Base-by-base conservation (phyloP, 495 filamentous ascomycete genomes). In the Glarea lozoyensis region DNA sequence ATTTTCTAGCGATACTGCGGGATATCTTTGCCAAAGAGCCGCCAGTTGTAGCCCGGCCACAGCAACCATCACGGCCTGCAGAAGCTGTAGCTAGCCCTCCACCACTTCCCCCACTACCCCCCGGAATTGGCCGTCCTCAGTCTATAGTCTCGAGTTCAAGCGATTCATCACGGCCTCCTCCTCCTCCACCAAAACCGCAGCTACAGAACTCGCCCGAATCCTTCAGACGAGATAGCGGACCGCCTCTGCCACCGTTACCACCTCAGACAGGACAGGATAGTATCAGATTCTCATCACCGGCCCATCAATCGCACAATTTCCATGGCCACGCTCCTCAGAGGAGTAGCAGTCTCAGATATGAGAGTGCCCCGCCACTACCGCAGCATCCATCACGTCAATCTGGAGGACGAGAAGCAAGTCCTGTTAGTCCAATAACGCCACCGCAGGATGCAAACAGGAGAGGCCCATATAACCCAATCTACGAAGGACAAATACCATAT, bases 1-100 rank as follows among this genome's bases (percentile, higher is more conserved):
- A 92, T 52, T 81, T 96, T 43, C 65, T 96, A 2, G 81, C 75
- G 9, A 82, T 94, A 19, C 67, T 98, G 10, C 73, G 84, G 46
- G 86, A 89, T 44, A 73, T 96, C 1, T 98, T 98, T 57, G 81
- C 88, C 16, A 92, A 92, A 60, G 92, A 98, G 53, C 92, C 92
- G 19, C 92, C 92, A 0, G 86, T 96, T 17, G 75, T 86, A 43
- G 74, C 86, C 40, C 82, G 76, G 42, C 76, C 80, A 46, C 79
- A 79, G 46, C 57, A 65, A 29, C 67, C 70, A 39, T 58, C 67
- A 0, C n/a, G n/a, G n/a, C 59, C 64, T 41, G 61, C 58, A 43
- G 7, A 7, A 7, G 25, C 25, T n/a, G n/a, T n/a, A n/a, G n/a
- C n/a, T n/a, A n/a, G n/a, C n/a, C 79, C 84, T 18, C 84, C 79